These are phyloP conservation scores for Paramecium biaurelia DNA, from an alignment of 73 alveolate species.

Conservation along the genomic window DNA sequence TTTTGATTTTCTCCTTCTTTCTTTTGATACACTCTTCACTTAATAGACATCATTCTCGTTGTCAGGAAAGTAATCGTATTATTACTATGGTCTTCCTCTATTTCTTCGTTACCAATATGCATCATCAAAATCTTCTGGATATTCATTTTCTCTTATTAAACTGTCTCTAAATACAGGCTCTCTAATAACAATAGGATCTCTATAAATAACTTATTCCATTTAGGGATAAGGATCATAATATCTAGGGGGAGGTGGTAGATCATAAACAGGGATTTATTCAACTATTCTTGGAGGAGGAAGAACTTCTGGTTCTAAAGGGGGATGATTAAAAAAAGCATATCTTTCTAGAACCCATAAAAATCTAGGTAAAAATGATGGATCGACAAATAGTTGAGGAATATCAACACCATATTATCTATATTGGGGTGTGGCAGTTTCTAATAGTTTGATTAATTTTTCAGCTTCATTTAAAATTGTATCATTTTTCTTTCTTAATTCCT, in stretches of 20 bases:
- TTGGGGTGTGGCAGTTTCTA: neutral
- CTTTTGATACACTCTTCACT: neutral
- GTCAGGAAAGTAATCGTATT: neutral
- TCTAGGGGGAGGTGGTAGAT: neutral
- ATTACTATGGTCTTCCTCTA: neutral
- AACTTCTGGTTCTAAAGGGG: neutral
- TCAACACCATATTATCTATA: constrained; percentile 24
- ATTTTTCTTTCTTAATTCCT: neutral
- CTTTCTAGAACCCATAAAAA: constrained; percentile 40
- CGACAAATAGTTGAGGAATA: constrained; percentile 37
- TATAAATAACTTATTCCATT: neutral
- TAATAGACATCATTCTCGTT: neutral
- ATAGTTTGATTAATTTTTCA: neutral
- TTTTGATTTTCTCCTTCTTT: neutral
- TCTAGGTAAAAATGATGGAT: constrained; percentile 21
- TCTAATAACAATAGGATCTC: neutral
- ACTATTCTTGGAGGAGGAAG: neutral
- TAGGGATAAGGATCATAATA: neutral
- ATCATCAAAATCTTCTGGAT: neutral
- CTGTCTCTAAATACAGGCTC: constrained; percentile 16
- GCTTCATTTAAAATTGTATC: neutral
- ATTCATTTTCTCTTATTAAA: neutral
- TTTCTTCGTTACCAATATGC: neutral
- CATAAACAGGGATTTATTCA: neutral
- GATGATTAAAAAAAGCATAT: neutral